Evolutionary conservation across 495 filamentous ascomycete genomes (phyloP), one percentile per base, ranked within the genome.

Genomic region (Penicillium antarcticum): DNA sequence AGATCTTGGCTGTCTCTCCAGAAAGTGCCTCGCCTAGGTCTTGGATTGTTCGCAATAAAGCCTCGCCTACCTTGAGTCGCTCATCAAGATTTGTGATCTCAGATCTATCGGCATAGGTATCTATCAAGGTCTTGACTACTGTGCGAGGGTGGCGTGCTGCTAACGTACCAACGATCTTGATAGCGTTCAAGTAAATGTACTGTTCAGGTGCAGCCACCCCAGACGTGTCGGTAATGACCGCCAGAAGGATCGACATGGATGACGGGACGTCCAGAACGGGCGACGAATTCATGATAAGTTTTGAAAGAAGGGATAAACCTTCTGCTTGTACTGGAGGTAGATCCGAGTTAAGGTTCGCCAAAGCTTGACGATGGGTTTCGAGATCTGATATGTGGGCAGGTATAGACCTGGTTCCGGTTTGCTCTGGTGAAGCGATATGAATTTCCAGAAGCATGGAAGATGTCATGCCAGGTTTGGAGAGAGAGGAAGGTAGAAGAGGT

Each of bases 321-420:
- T 94, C 87, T 5, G 82, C 85, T 24, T 88, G 82, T 9, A 92
- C 84, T 0, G 90, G 90, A 6, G 89, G 80, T 0, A 89, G 82
- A 0, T 85, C 80, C 47, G 89, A 88, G 16, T 84, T 85, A 47
- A 94, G 82, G 60, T 92, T 88, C 1, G 77, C 80, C 24, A 94
- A 72, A 5, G 87, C 88, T 14, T 87, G 76, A 44, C 73, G 78
- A 57, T 94, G 88, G 0, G 77, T 85, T 47, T 89, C 85, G 24
- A 83, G 79, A 58, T 91, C 86, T 48, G 85, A 77, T 11, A 79
- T 57, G 45, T 86, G 77, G 9, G 68, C 41, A 6, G 70, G 65
- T 16, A 48, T 33, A 18, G 72, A 53, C 29, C 70, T 57, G 3
- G 66, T 65, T n/a, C 75, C 73, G 5, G 74, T 34, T 10, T 75